Evolutionary conservation across 257 asterid species (phyloP).

Genomic region (Cordia subcordata): DNA sequence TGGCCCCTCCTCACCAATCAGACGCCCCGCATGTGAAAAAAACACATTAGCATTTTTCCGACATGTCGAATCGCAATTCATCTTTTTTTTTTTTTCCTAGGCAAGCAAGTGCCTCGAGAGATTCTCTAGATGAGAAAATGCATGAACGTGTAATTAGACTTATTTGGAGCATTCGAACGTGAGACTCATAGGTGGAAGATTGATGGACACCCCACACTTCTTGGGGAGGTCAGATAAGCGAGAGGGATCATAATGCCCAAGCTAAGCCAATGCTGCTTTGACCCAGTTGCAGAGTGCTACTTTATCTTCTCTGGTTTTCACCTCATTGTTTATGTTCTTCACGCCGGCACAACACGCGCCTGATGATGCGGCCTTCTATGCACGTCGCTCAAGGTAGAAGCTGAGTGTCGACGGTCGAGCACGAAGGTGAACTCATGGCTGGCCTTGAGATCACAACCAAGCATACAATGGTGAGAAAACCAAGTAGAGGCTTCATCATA

Average conservation of each 20-base stretch:
- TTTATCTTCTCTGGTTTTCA: background rate
- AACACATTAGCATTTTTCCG: background rate
- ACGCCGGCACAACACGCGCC: background rate
- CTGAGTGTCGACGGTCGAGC: background rate
- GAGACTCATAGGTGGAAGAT: background rate
- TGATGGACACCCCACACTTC: background rate
- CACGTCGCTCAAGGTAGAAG: background rate
- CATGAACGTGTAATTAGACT: too few relatives aligned
- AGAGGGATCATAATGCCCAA: background rate
- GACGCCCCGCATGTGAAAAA: background rate
- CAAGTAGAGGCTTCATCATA: background rate
- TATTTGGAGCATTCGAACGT: background rate
- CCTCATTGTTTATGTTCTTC: background rate
- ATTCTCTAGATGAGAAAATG: too few relatives aligned
- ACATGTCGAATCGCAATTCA: too few relatives aligned
- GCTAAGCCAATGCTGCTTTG: background rate
- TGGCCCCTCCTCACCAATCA: background rate
- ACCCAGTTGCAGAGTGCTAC: conserved; percentile 5
- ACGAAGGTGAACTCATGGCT: background rate
- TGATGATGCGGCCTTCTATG: background rate
- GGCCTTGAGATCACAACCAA: background rate
- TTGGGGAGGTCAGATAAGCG: background rate
- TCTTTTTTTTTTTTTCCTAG: too few relatives aligned
- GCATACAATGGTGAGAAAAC: background rate
- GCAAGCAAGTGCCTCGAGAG: too few relatives aligned